Evolutionary conservation across 2,329 filamentous ascomycete species (phyloP), one percentile per base, ranked within the genome.

Genomic region (Rosellinia necatrix): DNA sequence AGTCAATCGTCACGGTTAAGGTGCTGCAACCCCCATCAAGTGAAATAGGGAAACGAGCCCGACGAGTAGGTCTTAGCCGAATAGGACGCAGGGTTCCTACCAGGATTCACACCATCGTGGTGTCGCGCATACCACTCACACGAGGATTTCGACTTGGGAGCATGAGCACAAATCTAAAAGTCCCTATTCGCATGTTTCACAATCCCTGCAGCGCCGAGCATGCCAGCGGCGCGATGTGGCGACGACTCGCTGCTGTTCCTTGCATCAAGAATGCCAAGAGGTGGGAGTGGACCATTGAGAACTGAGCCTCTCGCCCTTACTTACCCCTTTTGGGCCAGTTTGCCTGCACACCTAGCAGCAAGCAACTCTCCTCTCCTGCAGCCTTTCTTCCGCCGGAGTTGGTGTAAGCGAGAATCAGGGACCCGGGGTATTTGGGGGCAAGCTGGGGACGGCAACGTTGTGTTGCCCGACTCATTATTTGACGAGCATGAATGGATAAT

Each of bases 221-320:
- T 17, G 22, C 53, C 35, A 37, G 38, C 38, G 48, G 49, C 49
- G 49, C 49, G 46, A 38, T 19, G 32, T 51, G 46, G 52, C 49
- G 47, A 59, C 51, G 51, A 43, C 30, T 49, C 34, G 47, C 56
- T 51, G 47, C 52, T 49, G 53, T 59, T 56, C 53, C 57, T 59
- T 59, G 57, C 57, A 56, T 49, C 19, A 53, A 21, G 27, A 46
- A 46, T 17, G 48, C 57, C 38, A 53, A 56, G 49, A 27, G 30
- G 17, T 29, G 44, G 32, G 41, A 34, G 21, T 49, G 34, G 51
- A 46, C 56, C 56, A 50, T 17, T 35, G 15, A 37, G 46, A 46
- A n/a, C 19, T 7, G 12, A 38, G 34, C 46, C 34, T 50, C 32
- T 35, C 44, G 46, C 51, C 56, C 47, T 58, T 55, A 40, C 44